A percentile compares a stretch with the other conserved stretches of the same genome.
Evolutionary conservation across 441 rosid species (phyloP).

Genomic region (Rhodomyrtus psidioides): DNA sequence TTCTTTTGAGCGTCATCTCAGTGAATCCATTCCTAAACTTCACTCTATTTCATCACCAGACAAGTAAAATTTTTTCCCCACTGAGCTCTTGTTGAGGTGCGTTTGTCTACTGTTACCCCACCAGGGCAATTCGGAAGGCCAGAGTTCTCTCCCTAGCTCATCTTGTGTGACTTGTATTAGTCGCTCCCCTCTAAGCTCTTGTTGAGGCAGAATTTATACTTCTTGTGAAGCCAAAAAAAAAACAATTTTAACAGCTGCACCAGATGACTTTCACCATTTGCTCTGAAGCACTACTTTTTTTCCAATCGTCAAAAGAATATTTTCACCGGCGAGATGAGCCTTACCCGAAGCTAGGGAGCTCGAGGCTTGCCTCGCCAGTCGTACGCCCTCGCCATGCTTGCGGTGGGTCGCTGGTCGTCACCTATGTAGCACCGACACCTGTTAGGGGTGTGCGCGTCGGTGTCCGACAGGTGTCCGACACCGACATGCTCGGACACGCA

Average conservation of each 20-base stretch:
- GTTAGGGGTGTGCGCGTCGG: no score
- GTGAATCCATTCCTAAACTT: not conserved
- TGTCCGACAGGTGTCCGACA: no score
- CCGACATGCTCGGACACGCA: no score
- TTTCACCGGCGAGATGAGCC: no score
- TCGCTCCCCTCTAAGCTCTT: not conserved
- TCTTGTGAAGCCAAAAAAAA: not conserved
- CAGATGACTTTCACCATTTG: no score
- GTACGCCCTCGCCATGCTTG: no score
- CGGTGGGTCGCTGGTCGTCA: no score
- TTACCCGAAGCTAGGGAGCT: no score
- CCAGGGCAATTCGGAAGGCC: not conserved
- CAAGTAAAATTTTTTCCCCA: not conserved
- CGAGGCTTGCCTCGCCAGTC: no score
- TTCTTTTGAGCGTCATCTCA: not conserved
- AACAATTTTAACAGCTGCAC: not conserved
- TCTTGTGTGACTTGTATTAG: not conserved
- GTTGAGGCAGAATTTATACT: not conserved
- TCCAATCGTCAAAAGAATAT: no score
- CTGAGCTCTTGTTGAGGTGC: not conserved
- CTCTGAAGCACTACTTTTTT: no score
- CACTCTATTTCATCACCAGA: not conserved
- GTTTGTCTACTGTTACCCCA: not conserved
- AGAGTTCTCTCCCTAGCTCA: not conserved
- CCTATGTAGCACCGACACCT: no score